Conservation (phyloP, 371 early-diverging fungal genomes). For the Mucor indicus region DNA sequence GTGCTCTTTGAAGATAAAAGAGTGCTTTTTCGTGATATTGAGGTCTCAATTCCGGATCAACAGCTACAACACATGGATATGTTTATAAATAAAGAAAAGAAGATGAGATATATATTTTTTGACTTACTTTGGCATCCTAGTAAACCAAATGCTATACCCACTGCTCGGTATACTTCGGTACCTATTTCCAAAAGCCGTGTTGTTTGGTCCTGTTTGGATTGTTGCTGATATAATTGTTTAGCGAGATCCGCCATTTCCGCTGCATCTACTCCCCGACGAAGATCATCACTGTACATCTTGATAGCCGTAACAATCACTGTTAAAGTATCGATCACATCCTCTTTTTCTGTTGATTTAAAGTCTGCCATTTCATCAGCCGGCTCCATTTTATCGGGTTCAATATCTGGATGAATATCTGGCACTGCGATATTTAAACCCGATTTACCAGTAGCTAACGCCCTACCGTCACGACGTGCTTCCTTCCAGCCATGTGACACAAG, state of each 20-base stretch:
- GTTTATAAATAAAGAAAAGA: not conserved
- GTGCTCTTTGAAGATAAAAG: conserved; percentile 55
- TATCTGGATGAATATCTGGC: conserved; percentile 7
- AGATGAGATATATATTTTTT: not conserved
- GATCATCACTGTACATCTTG: conserved; percentile 46
- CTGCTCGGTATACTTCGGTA: conserved; percentile 46
- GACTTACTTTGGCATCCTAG: conserved; percentile 59
- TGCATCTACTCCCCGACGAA: conserved; percentile 42
- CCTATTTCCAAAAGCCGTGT: conserved; percentile 9
- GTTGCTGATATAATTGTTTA: conserved; percentile 20
- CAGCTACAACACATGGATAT: conserved; percentile 40
- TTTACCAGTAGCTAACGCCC: conserved; percentile 26
- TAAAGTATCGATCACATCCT: conserved; percentile 31
- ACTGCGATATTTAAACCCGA: conserved; percentile 22
- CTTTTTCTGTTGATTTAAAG: conserved; percentile 26
- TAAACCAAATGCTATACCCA: conserved; percentile 66
- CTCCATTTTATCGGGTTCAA: not conserved
- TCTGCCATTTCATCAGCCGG: conserved; percentile 17
- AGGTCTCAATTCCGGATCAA: conserved; percentile 66
- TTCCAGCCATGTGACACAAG: conserved; percentile 32
- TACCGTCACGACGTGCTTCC: conserved; percentile 24
- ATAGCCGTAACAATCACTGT: conserved; percentile 45
- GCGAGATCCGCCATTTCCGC: conserved; percentile 51
- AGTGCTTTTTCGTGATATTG: conserved; percentile 66
- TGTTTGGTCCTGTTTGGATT: conserved; percentile 4